A percentile compares a stretch with the other conserved stretches of the same genome.
These are phyloP conservation scores for Papiliotrema nemorosa DNA, from an alignment of 1,284 basidiomycete genomes.

Conservation along the genomic window DNA sequence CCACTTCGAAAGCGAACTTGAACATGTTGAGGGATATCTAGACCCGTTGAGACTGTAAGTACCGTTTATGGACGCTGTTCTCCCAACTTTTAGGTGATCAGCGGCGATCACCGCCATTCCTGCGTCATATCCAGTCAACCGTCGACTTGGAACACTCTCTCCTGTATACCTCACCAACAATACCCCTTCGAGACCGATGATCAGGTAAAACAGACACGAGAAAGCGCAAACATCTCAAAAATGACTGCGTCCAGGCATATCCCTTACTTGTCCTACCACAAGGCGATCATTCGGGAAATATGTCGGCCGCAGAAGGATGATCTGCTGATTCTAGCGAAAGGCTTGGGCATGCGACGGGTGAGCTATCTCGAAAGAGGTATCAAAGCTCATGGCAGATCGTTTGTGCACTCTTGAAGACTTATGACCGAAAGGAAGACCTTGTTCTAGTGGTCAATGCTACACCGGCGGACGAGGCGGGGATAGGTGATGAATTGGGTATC, in stretches of 20 bases:
- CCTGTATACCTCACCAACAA: no score
- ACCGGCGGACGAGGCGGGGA: slow-evolving; percentile 80
- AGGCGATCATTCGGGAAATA: slow-evolving; percentile 49
- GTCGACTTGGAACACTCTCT: no score
- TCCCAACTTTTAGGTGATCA: no score
- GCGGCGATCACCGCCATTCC: not conserved
- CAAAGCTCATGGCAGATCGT: slow-evolving; percentile 54
- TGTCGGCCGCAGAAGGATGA: slow-evolving; percentile 69
- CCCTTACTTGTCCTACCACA: slow-evolving; percentile 50
- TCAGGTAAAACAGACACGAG: no score
- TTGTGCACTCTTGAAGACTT: slow-evolving; percentile 84
- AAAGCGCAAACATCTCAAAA: no score
- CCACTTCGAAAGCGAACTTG: slow-evolving; percentile 51
- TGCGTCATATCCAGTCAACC: not conserved
- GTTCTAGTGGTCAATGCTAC: slow-evolving; percentile 77
- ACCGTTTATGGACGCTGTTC: no score
- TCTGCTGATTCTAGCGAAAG: slow-evolving; percentile 77
- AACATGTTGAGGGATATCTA: slow-evolving; percentile 40
- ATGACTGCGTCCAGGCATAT: slow-evolving; percentile 36
- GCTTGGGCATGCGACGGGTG: slow-evolving; percentile 69
- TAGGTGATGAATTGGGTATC: slow-evolving; percentile 87
- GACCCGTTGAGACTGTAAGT: no score
- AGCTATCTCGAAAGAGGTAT: slow-evolving; percentile 5
- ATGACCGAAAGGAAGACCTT: slow-evolving; percentile 79
- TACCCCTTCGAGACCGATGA: no score